These are phyloP conservation scores for Funneliformis geosporum DNA, from an alignment of 192 early-diverging fungal species.

Conservation along the genomic window DNA sequence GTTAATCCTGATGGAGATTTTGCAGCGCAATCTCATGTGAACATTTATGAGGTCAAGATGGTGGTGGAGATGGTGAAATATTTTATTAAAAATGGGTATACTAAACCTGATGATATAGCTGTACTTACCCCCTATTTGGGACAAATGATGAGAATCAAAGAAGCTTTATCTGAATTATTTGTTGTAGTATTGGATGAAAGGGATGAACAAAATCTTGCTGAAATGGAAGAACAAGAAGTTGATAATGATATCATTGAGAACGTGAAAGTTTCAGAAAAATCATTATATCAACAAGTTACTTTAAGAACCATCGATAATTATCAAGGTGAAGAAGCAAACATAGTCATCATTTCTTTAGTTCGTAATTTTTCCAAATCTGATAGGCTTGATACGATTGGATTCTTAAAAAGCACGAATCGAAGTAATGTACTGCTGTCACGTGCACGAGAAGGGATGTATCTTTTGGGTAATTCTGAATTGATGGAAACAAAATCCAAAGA, in stretches of 20 bases:
- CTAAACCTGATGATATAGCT: constrained; percentile 48
- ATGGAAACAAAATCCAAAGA: constrained; percentile 29
- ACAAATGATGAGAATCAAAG: constrained; percentile 50
- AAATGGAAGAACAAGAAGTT: constrained; percentile 20
- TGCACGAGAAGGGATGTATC: constrained; percentile 61
- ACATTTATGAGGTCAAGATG: constrained; percentile 54
- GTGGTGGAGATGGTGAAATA: constrained; percentile 48
- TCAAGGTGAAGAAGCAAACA: constrained; percentile 49
- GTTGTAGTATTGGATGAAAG: constrained; percentile 43
- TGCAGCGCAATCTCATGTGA: constrained; percentile 49
- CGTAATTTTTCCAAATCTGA: constrained; percentile 35
- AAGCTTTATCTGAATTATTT: constrained; percentile 35
- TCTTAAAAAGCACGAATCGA: constrained; percentile 57
- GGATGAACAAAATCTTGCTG: constrained; percentile 40
- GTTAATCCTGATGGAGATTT: constrained; percentile 34
- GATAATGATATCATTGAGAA: too few species aligned
- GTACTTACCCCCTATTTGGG: constrained; percentile 59
- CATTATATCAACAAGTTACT: constrained; percentile 33
- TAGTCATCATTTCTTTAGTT: constrained; percentile 47
- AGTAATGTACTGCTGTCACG: constrained; percentile 59
- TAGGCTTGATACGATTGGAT: constrained; percentile 46
- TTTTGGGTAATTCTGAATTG: constrained; percentile 51
- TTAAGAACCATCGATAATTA: constrained; percentile 50
- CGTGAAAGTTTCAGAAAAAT: background rate
- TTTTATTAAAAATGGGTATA: constrained; percentile 54